Conservation (phyloP, 176 grass and related monocot species). For the Dactylis glomerata region DNA sequence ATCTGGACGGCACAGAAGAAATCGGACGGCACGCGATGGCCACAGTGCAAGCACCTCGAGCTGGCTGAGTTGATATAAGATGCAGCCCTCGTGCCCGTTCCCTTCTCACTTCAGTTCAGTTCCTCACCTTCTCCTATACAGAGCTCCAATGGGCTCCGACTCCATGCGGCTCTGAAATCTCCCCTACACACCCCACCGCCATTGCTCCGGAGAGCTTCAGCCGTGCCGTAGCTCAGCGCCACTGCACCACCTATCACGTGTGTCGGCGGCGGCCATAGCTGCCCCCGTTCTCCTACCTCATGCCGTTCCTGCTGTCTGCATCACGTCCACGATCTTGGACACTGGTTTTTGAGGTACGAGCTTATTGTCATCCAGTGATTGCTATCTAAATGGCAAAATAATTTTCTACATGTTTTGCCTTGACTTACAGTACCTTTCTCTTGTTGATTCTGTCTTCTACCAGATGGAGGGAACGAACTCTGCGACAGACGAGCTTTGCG, state of each 20-base stretch:
- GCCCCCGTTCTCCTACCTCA: background rate
- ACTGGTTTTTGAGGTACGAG: background rate
- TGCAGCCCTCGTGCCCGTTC: background rate
- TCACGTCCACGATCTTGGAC: background rate
- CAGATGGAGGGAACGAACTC: slow-evolving; percentile 20
- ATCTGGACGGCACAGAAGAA: background rate
- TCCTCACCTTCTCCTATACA: background rate
- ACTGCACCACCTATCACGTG: background rate
- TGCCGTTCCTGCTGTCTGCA: background rate
- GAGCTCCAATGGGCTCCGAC: background rate
- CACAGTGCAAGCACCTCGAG: background rate
- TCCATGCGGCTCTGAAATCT: slow-evolving; percentile 1
- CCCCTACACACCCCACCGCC: background rate
- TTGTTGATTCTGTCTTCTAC: background rate
- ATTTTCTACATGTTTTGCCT: background rate
- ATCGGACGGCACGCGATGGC: background rate
- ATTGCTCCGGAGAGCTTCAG: background rate
- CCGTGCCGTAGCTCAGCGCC: background rate
- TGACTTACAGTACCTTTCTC: background rate
- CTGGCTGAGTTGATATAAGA: background rate
- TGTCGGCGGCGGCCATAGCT: background rate
- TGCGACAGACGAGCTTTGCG: background rate
- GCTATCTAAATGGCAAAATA: background rate
- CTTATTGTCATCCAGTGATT: background rate
- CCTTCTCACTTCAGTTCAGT: background rate